Evolutionary conservation across 495 filamentous ascomycete genomes (phyloP).

Genomic region (Penicillium pulvis): DNA sequence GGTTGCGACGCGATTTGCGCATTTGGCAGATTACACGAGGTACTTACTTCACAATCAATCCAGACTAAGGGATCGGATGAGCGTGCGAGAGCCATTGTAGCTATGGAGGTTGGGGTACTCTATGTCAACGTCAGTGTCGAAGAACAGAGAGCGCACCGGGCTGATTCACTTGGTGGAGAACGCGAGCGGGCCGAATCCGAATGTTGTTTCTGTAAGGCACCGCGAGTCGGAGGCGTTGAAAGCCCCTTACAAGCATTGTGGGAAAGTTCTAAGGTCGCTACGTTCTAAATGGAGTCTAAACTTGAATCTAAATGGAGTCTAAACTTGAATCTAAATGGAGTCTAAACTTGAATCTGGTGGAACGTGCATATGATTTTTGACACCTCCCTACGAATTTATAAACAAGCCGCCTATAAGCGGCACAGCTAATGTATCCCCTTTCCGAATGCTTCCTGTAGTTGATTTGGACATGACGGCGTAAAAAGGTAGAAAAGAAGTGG

Average conservation of each 20-base stretch:
- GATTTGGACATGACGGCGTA: slow-evolving; percentile 32
- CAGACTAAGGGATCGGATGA: slow-evolving; percentile 71
- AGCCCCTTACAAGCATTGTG: slow-evolving; percentile 2
- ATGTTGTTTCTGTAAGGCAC: not conserved
- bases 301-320: not conserved
- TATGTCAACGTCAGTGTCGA: not conserved
- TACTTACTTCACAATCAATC: slow-evolving; percentile 84
- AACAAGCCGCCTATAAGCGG: slow-evolving; percentile 21
- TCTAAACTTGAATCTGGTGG: not conserved
- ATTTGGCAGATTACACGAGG: slow-evolving; percentile 4
- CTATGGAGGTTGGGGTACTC: not conserved
- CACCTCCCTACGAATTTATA: slow-evolving; percentile 7
- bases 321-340: no score
- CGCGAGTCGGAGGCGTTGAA: not conserved
- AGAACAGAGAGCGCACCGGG: slow-evolving; percentile 4
- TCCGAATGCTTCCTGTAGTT: slow-evolving; percentile 26
- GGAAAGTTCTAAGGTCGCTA: not conserved
- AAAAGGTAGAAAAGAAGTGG: slow-evolving; percentile 5
- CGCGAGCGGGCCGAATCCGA: slow-evolving; percentile 16
- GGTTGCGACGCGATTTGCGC: not conserved
- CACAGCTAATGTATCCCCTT: slow-evolving; percentile 28
- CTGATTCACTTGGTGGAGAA: slow-evolving; percentile 31
- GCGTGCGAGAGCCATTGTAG: slow-evolving; percentile 45
- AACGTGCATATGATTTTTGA: slow-evolving; percentile 1
- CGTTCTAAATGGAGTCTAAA: not conserved